phyloP scores from a whole-genome alignment of 768 basidiomycete genomes.

The Rhodotorula babjevae region DNA sequence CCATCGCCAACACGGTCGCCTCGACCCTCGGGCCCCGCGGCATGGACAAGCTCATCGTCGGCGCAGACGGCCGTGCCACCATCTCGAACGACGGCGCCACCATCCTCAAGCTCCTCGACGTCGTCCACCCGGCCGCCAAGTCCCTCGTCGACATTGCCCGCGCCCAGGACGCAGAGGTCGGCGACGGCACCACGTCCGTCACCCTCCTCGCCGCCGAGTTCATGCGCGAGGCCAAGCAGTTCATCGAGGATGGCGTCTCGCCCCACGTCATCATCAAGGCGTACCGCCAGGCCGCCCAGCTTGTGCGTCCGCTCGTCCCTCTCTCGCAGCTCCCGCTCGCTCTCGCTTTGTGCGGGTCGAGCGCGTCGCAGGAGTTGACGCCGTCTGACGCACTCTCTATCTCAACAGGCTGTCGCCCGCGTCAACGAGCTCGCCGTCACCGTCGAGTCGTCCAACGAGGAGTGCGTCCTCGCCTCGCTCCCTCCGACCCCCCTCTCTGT shows the following conservation, averaged over 20 bases:
- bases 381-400: not conserved
- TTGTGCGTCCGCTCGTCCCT: constrained; percentile 56
- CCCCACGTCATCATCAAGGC: constrained; percentile 98
- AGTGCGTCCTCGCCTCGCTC: constrained; percentile 55
- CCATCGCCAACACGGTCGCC: constrained; percentile 82
- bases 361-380: not conserved
- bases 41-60: constrained; percentile 91
- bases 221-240: constrained; percentile 81
- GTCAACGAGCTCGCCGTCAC: constrained; percentile 85
- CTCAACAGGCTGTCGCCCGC: constrained; percentile 65
- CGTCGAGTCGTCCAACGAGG: constrained; percentile 82
- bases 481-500: not conserved
- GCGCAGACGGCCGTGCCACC: constrained; percentile 87
- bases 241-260: constrained; percentile 94
- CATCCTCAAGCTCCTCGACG: constrained; percentile 92
- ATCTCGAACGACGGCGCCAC: constrained; percentile 99
- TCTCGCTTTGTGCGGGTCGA: not conserved
- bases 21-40: constrained; percentile 95
- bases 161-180: constrained; percentile 96
- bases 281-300: constrained; percentile 74
- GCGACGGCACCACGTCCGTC: constrained; percentile 95
- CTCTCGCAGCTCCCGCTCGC: not conserved
- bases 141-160: constrained; percentile 98
- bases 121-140: constrained; percentile 94
- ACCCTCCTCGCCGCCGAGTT: constrained; percentile 90